Evolutionary conservation across 1,284 basidiomycete genomes (phyloP), one percentile per base, ranked within the genome.

Genomic region (Marasmius sp.): DNA sequence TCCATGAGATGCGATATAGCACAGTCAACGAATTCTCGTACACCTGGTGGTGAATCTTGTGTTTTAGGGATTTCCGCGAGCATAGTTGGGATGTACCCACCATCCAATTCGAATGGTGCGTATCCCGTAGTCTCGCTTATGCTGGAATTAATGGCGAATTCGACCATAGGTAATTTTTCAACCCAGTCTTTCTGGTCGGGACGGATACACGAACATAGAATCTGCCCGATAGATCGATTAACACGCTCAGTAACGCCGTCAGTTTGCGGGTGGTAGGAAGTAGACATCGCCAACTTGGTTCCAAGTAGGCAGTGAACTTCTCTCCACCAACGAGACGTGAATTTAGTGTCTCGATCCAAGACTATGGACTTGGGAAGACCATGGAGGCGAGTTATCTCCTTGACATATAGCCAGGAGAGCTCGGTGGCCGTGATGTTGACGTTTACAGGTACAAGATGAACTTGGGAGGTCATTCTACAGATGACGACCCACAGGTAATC

Each of bases 61-160:
- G 16, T 34, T 16, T 34, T 34, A 10, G 34, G 34, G 14, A 54
- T 16, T 37, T 54, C 52, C 16, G 18, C 12, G 52, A 54, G 33
- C 52, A 54, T 54, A n/a, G 34, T n/a, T 18, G 52, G 52, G 11
- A 54, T 38, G 16, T 37, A 54, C 1, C 75, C 74, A 45, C 70
- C 67, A 58, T 74, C 76, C 2, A 80, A 62, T 43, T 76, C 70
- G 59, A 80, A 81, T 1, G 75, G 76, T 1, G 75, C 67, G 55
- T 71, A 77, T 1, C 73, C 72, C 0, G 74, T 78, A 0, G 71
- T 65, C 1, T 66, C 69, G 22, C 64, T 74, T 0, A 72, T 61
- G 18, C 69, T 54, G 1, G 52, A 54, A 36, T 54, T 54, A 9
- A 38, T 36, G n/a, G 52, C 34, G n/a, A 54, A 54, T 69, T 78